Evolutionary conservation across 257 asterid species (phyloP).

Genomic region (Ilex asprella): DNA sequence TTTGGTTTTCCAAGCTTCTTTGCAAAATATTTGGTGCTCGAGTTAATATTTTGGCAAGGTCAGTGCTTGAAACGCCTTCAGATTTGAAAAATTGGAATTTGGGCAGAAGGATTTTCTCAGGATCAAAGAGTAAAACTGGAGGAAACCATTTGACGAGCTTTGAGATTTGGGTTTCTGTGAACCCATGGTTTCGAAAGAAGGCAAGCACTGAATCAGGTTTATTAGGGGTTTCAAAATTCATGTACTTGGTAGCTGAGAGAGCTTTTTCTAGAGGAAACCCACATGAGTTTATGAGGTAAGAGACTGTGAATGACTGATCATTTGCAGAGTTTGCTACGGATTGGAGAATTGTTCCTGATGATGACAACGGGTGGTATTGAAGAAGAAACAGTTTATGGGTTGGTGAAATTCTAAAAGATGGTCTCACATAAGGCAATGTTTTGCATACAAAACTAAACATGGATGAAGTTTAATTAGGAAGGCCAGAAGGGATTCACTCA

Average conservation of each 20-base stretch:
- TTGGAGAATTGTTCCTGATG: neutral
- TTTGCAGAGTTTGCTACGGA: neutral
- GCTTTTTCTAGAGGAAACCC: conserved; percentile 21
- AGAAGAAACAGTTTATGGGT: neutral
- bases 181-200: neutral
- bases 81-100: conserved; percentile 22
- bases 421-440: neutral
- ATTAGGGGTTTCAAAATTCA: conserved; percentile 14
- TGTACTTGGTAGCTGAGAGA: conserved; percentile 4
- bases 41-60: neutral
- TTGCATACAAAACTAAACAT: conserved; percentile 12
- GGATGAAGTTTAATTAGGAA: neutral
- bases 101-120: conserved; percentile 13
- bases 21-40: neutral
- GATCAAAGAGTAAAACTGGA: conserved; percentile 4
- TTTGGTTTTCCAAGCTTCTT: conserved; percentile 12
- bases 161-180: conserved; percentile 6
- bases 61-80: conserved; percentile 10
- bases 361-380: neutral
- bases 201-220: neutral
- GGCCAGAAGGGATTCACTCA: no score
- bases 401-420: neutral
- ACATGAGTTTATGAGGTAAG: conserved; percentile 15
- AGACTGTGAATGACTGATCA: conserved; percentile 1
- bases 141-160: conserved; percentile 3